A percentile compares a stretch with the other conserved stretches of the same genome.
Conservation (phyloP, 768 basidiomycete species). For the Collybiopsis luxurians region DNA sequence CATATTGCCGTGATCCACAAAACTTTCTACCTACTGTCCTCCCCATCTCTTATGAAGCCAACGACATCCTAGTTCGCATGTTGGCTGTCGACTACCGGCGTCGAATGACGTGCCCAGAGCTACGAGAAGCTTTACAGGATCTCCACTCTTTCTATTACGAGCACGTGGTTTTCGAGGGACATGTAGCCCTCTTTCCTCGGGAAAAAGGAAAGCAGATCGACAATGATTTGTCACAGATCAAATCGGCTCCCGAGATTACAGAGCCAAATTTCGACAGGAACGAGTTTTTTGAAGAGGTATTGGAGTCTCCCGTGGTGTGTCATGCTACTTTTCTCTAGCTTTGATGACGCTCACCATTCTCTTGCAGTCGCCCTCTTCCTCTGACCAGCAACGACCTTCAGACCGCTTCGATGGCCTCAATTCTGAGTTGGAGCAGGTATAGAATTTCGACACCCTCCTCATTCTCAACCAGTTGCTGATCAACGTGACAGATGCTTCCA, state of each 20-base stretch:
- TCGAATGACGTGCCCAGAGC: constrained; percentile 47
- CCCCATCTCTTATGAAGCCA: constrained; percentile 73
- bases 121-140: constrained; percentile 54
- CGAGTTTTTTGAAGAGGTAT: constrained; percentile 41
- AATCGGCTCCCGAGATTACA: constrained; percentile 32
- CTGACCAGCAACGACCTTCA: too few species aligned
- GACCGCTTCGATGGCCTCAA: too few species aligned
- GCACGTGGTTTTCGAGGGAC: constrained; percentile 77
- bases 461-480: too few species aligned
- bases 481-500: too few species aligned
- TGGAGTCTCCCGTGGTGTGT: too few species aligned
- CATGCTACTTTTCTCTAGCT: too few species aligned
- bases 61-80: constrained; percentile 71
- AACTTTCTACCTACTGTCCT: constrained; percentile 85
- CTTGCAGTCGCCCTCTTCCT: too few species aligned
- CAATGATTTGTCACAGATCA: constrained; percentile 50
- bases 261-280: constrained; percentile 58
- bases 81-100: constrained; percentile 68
- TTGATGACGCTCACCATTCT: too few species aligned
- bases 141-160: constrained; percentile 68
- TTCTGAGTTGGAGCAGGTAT: too few species aligned
- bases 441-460: too few species aligned
- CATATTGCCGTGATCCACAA: constrained; percentile 72
- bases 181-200: constrained; percentile 76
- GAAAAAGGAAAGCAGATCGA: constrained; percentile 73